These are phyloP conservation scores for Centaurea solstitialis DNA, from an alignment of 129 eudicot species.

Conservation along the genomic window DNA sequence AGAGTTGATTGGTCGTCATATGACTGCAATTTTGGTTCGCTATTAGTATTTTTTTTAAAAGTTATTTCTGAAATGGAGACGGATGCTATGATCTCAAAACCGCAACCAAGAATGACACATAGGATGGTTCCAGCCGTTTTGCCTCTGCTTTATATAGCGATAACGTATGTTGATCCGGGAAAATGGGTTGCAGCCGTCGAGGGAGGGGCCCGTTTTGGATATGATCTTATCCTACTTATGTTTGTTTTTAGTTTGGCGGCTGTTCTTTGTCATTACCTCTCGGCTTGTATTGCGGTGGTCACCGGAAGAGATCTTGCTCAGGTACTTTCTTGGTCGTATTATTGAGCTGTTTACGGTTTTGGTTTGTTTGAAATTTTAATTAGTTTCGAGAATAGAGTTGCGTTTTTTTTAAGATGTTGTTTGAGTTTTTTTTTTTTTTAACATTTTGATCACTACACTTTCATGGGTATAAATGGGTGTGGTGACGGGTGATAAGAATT, in stretches of 20 bases:
- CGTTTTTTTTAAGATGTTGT: background rate
- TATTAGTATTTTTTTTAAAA: constrained; percentile 21
- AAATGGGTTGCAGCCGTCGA: constrained; percentile 88
- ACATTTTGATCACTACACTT: too few relatives aligned
- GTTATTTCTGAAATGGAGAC: constrained; percentile 52
- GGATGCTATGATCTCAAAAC: constrained; percentile 21
- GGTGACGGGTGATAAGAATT: too few relatives aligned
- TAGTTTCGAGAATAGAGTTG: background rate
- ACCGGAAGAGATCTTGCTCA: constrained; percentile 81
- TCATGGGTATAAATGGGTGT: too few relatives aligned
- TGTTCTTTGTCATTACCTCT: constrained; percentile 79
- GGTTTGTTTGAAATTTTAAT: background rate
- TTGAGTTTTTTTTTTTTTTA: background rate
- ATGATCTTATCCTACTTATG: constrained; percentile 49
- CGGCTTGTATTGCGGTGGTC: constrained; percentile 76
- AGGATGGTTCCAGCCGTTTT: constrained; percentile 58
- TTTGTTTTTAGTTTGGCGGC: constrained; percentile 69
- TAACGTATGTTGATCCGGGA: constrained; percentile 88
- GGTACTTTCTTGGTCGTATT: constrained; percentile 34
- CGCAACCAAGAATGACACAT: constrained; percentile 35
- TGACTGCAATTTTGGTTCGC: constrained; percentile 23
- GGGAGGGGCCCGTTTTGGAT: constrained; percentile 84
- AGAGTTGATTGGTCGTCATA: constrained; percentile 17
- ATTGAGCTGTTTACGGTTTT: background rate
- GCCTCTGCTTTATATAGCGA: constrained; percentile 67